Evolutionary conservation across 2,329 filamentous ascomycete genomes (phyloP).

Genomic region (Passalora sequoiae): DNA sequence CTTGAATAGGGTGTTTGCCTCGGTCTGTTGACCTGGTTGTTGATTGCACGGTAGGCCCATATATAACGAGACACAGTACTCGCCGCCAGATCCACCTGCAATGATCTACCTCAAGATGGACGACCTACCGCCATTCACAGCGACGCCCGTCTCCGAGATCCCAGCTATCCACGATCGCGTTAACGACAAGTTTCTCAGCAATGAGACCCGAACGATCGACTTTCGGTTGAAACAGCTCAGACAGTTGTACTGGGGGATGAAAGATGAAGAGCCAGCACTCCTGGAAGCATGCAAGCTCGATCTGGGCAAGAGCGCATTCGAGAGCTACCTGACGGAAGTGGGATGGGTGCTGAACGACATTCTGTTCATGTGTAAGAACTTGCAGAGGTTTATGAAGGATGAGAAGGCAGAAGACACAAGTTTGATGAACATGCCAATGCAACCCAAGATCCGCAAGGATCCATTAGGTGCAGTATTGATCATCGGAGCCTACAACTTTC

Average conservation of each 20-base stretch:
- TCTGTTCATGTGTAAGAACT: slow-evolving; percentile 68
- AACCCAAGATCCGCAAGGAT: slow-evolving; percentile 75
- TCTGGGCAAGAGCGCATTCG: slow-evolving; percentile 70
- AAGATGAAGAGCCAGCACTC: slow-evolving; percentile 69
- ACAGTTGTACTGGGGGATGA: slow-evolving; percentile 88
- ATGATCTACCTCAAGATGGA: slow-evolving; percentile 10
- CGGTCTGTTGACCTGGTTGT: not conserved
- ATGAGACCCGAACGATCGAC: slow-evolving; percentile 75
- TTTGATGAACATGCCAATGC: slow-evolving; percentile 62
- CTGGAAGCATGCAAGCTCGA: slow-evolving; percentile 71
- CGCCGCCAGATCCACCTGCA: not conserved
- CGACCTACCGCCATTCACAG: slow-evolving; percentile 22
- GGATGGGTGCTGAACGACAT: slow-evolving; percentile 77
- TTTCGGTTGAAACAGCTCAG: slow-evolving; percentile 82
- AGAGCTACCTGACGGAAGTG: slow-evolving; percentile 69
- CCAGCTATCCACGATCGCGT: slow-evolving; percentile 55
- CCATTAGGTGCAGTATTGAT: slow-evolving; percentile 77
- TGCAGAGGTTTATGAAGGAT: slow-evolving; percentile 78
- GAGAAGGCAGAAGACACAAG: slow-evolving; percentile 68
- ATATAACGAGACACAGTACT: not conserved
- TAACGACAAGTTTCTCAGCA: slow-evolving; percentile 66
- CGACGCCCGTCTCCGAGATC: slow-evolving; percentile 64
- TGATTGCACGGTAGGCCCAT: not conserved
- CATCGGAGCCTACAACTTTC: slow-evolving; percentile 90
- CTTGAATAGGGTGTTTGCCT: too few relatives aligned